These are phyloP conservation scores for Sporisorium graminicola DNA, from an alignment of 1,284 basidiomycete species.

Conservation along the genomic window DNA sequence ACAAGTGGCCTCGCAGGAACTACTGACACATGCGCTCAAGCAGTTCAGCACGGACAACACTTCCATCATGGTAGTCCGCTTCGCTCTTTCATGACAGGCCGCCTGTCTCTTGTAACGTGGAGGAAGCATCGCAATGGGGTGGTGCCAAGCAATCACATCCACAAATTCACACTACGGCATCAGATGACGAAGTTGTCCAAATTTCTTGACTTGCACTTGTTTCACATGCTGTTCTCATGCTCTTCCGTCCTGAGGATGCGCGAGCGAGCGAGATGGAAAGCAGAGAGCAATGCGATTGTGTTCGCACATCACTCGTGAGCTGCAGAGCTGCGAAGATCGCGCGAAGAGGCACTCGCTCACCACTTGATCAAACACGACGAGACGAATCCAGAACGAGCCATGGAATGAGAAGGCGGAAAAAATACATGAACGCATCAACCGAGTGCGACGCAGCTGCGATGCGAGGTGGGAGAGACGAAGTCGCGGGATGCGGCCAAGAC, in stretches of 20 bases:
- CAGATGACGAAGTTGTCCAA: background rate
- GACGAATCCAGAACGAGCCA: constrained; percentile 1
- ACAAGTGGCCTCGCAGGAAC: constrained; percentile 81
- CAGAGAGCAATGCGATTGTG: too few relatives aligned
- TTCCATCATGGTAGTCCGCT: constrained; percentile 66
- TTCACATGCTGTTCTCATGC: too few relatives aligned
- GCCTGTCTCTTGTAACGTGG: background rate
- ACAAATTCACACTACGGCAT: background rate
- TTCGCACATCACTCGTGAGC: background rate
- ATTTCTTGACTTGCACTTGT: too few relatives aligned
- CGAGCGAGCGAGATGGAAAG: too few relatives aligned
- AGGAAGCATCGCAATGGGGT: background rate
- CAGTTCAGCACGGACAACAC: constrained; percentile 91
- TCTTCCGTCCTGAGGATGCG: too few relatives aligned
- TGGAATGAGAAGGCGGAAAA: constrained; percentile 2
- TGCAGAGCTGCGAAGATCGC: background rate
- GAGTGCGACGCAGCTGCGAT: constrained; percentile 3
- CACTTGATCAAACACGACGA: background rate
- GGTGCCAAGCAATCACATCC: background rate
- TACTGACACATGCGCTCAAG: constrained; percentile 86
- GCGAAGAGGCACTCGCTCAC: background rate
- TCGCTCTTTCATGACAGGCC: constrained; percentile 19
- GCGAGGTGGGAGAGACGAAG: background rate
- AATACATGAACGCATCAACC: constrained; percentile 4
- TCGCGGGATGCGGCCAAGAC: constrained; percentile 3